These are phyloP conservation scores for Colletotrichum limetticola DNA, from an alignment of 2,329 filamentous ascomycete species.

Conservation along the genomic window DNA sequence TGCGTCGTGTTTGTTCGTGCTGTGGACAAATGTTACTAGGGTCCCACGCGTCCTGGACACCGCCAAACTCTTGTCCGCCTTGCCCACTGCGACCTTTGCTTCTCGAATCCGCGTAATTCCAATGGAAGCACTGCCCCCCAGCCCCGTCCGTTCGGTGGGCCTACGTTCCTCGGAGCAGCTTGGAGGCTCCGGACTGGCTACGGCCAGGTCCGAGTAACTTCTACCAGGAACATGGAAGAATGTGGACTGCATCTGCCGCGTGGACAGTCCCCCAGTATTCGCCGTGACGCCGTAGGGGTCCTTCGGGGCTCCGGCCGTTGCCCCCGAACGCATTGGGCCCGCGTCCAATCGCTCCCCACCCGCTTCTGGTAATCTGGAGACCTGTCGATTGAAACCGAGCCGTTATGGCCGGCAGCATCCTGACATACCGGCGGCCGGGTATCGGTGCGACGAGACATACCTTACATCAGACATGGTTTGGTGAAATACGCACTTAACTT, in stretches of 20 bases:
- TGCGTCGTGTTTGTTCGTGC: background rate
- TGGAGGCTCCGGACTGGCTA: slow-evolving; percentile 22
- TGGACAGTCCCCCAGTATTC: slow-evolving; percentile 16
- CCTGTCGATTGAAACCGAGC: background rate
- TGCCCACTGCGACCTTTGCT: background rate
- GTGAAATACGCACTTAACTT: background rate
- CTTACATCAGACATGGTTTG: background rate
- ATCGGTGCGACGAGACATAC: background rate
- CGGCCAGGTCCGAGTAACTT: slow-evolving; percentile 16
- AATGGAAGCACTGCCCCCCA: slow-evolving; percentile 16
- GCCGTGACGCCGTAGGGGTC: background rate
- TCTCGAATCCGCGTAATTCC: background rate
- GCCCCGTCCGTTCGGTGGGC: background rate
- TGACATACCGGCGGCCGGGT: background rate
- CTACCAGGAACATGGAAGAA: background rate
- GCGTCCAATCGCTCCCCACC: background rate
- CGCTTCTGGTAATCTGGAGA: background rate
- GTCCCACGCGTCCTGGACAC: background rate
- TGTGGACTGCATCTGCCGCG: slow-evolving; percentile 7
- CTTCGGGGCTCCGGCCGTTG: background rate
- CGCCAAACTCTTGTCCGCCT: slow-evolving; percentile 1
- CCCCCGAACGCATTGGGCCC: background rate
- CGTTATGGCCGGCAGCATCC: background rate
- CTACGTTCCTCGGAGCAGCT: background rate
- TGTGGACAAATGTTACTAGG: background rate